A percentile compares a stretch with the other conserved stretches of the same genome.
Evolutionary conservation across 2,329 filamentous ascomycete species (phyloP).

Genomic region (Penicillium janthinellum): DNA sequence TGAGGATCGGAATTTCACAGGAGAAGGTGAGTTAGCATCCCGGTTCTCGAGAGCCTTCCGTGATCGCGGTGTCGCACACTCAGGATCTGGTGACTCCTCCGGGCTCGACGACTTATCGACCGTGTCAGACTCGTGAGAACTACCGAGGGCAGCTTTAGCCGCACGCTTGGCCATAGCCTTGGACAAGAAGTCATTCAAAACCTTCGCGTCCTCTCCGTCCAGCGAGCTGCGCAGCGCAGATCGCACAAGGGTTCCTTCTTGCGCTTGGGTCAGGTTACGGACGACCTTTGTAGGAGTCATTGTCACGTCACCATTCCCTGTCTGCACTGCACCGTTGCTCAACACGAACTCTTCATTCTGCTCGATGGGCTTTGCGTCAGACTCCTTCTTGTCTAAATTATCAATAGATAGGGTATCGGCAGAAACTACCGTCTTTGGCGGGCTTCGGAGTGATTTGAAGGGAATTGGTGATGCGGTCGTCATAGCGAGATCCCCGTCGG

Average conservation of each 20-base stretch:
- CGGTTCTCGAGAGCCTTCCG: constrained; percentile 41
- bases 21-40: constrained; percentile 44
- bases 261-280: constrained; percentile 32
- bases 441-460: constrained; percentile 6
- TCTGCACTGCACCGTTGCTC: not conserved
- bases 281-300: constrained; percentile 21
- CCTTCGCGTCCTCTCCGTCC: constrained; percentile 42
- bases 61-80: constrained; percentile 33
- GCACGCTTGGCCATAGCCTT: constrained; percentile 45
- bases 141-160: constrained; percentile 34
- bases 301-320: constrained; percentile 6
- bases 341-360: not conserved
- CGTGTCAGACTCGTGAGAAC: constrained; percentile 22
- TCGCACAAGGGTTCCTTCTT: constrained; percentile 37
- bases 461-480: constrained; percentile 11
- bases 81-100: constrained; percentile 22
- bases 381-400: not conserved
- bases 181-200: constrained; percentile 46
- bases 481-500: constrained; percentile 12
- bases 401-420: constrained; percentile 8
- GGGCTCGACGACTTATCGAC: constrained; percentile 16
- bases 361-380: constrained; percentile 15
- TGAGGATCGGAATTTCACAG: constrained; percentile 33
- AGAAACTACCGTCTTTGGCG: constrained; percentile 13
- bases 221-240: constrained; percentile 42